Evolutionary conservation across 1,284 basidiomycete species (phyloP), one percentile per base, ranked within the genome.

Genomic region (Meripilus lineatus): DNA sequence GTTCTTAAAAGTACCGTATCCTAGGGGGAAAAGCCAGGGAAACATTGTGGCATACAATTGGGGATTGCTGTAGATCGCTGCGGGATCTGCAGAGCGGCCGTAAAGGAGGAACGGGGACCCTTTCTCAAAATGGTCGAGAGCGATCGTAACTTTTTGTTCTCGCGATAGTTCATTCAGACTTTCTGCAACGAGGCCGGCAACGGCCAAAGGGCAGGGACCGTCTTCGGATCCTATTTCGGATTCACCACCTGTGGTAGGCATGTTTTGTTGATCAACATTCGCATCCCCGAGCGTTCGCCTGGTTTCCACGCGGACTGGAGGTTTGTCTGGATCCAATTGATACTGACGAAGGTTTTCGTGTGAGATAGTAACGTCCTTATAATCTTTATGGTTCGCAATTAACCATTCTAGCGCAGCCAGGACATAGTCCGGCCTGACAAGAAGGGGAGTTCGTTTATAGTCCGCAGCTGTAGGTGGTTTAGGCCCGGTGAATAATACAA

Each of bases 151-250:
- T 38, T 41, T 14, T 36, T 24, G 14, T n/a, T n/a, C n/a, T 38
- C n/a, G 6, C 21, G 6, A 32, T 34, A 36, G 22, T 21, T 26
- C 7, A 8, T 30, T 41, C 2, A 58, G 47, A 10, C 63, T 30
- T 3, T 54, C 53, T 14, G 56, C 59, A 4, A 59, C 64, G 3
- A 70, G 24, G 2, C 62, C 62, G 50, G 67, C 61, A 0, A 70
- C 60, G 25, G 58, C 50, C 51, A 71, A 68, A 1, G 66, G 55
- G 46, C 68, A 70, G 0, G 40, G 21, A 10, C 68, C 68, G 15
- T 44, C 26, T 2, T 49, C 44, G 8, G 54, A 56, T 3, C 65
- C 67, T n/a, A 58, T 54, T 21, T 67, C 63, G 14, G 57, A 51
- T 6, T 58, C 58, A 5, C 35, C 38, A 15, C 64, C 59, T n/a